phyloP scores from a whole-genome alignment of 805 yeast species.

The Starmera quercuum region DNA sequence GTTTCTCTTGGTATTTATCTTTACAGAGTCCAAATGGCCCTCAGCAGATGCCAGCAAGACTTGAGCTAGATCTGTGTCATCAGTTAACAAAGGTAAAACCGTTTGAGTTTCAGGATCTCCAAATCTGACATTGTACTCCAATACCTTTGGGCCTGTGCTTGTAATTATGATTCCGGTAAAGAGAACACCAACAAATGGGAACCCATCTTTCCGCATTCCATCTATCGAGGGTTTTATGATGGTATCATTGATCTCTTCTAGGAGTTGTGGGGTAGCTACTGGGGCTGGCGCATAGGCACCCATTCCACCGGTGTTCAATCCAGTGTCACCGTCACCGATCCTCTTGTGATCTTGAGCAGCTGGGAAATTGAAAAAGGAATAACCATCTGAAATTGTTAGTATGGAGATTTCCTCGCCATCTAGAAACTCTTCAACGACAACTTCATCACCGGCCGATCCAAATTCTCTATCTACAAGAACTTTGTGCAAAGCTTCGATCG shows the following conservation, averaged over 20 bases:
- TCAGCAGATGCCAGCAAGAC: conserved; percentile 91
- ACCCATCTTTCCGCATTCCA: conserved; percentile 93
- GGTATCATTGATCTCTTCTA: conserved; percentile 62
- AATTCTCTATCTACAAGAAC: conserved; percentile 87
- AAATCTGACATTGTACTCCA: conserved; percentile 95
- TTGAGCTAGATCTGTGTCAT: conserved; percentile 87
- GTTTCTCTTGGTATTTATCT: conserved; percentile 43
- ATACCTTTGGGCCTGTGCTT: conserved; percentile 83
- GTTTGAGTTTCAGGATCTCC: conserved; percentile 99
- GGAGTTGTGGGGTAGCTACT: conserved; percentile 69
- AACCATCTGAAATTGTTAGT: conserved; percentile 89
- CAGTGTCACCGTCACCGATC: conserved; percentile 86
- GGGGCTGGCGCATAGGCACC: conserved; percentile 99
- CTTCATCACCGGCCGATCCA: conserved; percentile 90
- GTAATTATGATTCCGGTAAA: conserved; percentile 94
- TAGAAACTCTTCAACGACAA: conserved; percentile 90
- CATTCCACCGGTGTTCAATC: conserved; percentile 99
- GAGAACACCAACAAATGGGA: conserved; percentile 91
- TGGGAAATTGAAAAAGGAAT: conserved; percentile 83
- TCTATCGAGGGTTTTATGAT: conserved; percentile 86
- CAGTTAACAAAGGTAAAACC: conserved; percentile 76
- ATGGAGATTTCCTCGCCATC: conserved; percentile 97
- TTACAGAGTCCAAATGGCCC: conserved; percentile 83
- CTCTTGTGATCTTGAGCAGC: conserved; percentile 99
- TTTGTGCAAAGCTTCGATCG: conserved; percentile 71